Conservation (phyloP, 345 rosid genomes). For the Cardiospermum halicacabum region DNA sequence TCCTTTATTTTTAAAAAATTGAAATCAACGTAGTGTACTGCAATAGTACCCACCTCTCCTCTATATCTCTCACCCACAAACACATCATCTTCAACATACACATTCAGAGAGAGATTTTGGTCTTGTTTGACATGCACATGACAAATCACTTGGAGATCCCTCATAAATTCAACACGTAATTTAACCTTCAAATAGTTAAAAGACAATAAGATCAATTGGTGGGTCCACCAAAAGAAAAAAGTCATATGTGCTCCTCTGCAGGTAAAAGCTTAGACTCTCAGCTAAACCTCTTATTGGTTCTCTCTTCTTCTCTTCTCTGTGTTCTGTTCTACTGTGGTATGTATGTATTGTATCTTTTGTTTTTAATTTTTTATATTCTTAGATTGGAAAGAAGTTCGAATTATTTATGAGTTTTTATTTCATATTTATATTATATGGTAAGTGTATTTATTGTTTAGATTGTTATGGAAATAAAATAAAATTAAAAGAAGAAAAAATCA, state of each 20-base stretch:
- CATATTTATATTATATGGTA: neutral
- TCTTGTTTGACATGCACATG: too few relatives aligned
- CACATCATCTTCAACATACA: too few relatives aligned
- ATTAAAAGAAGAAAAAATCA: neutral
- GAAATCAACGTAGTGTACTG: too few relatives aligned
- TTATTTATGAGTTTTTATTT: neutral
- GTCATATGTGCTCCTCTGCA: neutral
- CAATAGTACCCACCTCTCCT: too few relatives aligned
- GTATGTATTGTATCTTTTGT: too few relatives aligned
- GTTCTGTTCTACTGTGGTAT: neutral
- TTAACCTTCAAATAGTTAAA: neutral
- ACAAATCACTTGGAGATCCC: too few relatives aligned
- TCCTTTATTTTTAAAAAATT: too few relatives aligned
- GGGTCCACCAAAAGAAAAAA: neutral
- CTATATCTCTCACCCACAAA: too few relatives aligned
- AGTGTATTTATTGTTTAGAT: neutral
- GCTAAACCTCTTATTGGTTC: neutral
- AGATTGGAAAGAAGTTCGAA: neutral
- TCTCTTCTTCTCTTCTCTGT: neutral
- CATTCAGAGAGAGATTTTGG: too few relatives aligned
- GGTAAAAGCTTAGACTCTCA: too few relatives aligned
- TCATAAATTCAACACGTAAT: neutral
- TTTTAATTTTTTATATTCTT: too few relatives aligned
- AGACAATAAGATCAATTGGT: neutral
- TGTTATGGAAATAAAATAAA: neutral